These are phyloP conservation scores for Termitomyces sp. DNA, from an alignment of 768 basidiomycete genomes.

Conservation along the genomic window DNA sequence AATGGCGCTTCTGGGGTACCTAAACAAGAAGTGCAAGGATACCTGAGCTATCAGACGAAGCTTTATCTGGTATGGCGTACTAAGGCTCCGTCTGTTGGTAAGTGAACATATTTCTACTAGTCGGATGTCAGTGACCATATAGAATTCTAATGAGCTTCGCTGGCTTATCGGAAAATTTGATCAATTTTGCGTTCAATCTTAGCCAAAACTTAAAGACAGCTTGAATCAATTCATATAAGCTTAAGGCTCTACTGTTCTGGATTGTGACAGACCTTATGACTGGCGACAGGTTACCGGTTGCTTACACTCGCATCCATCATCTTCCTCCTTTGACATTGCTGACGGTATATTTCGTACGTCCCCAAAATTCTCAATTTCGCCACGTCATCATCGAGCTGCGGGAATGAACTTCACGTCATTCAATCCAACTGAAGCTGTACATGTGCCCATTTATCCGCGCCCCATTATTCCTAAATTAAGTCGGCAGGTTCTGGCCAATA, in stretches of 20 bases:
- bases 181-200: constrained; percentile 65
- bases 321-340: constrained; percentile 64
- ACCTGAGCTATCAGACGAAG: constrained; percentile 61
- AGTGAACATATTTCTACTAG: constrained; percentile 26
- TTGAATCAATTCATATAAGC: constrained; percentile 66
- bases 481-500: constrained; percentile 61
- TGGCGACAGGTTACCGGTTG: constrained; percentile 32
- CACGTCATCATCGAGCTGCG: constrained; percentile 18
- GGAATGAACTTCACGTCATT: constrained; percentile 64
- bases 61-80: constrained; percentile 53
- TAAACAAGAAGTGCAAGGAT: constrained; percentile 33
- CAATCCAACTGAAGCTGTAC: constrained; percentile 48
- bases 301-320: constrained; percentile 69
- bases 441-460: not conserved
- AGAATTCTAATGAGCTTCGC: constrained; percentile 61
- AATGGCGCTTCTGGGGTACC: not conserved
- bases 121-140: constrained; percentile 74
- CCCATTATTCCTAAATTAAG: not conserved
- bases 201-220: constrained; percentile 41
- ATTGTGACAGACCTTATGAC: not conserved
- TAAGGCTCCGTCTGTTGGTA: not conserved
- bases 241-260: not conserved
- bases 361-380: not conserved
- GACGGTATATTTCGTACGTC: constrained; percentile 59
- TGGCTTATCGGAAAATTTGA: constrained; percentile 61